These are phyloP conservation scores for Striga asiatica DNA, from an alignment of 257 asterid genomes.

Conservation along the genomic window DNA sequence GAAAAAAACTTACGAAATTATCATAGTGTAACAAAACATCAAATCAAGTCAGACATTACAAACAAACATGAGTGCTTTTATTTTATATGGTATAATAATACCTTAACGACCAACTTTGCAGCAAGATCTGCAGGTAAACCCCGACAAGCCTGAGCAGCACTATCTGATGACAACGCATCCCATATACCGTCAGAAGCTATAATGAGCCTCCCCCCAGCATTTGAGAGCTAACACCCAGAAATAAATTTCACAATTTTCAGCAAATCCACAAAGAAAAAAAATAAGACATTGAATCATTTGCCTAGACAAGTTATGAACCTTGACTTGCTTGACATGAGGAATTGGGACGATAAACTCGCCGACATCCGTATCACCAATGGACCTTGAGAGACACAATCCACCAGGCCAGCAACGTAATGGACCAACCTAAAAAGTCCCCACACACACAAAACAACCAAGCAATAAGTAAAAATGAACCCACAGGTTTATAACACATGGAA, in stretches of 20 bases:
- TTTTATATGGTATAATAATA: constrained; percentile 13
- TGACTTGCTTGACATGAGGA: constrained; percentile 99
- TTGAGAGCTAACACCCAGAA: constrained; percentile 54
- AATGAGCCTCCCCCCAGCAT: constrained; percentile 97
- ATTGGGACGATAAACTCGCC: constrained; percentile 93
- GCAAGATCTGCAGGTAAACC: constrained; percentile 98
- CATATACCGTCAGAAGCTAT: constrained; percentile 98
- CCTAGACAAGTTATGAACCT: constrained; percentile 37
- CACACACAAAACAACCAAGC: not conserved
- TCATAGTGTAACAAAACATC: not conserved
- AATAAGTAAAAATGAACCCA: not conserved
- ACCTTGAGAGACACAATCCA: constrained; percentile 94
- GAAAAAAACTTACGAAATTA: constrained; percentile 19
- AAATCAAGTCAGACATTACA: not conserved
- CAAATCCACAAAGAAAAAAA: not conserved
- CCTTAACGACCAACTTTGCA: constrained; percentile 96
- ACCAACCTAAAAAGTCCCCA: constrained; percentile 60
- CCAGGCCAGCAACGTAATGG: constrained; percentile 99
- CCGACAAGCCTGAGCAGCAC: constrained; percentile 85
- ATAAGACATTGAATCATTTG: not conserved
- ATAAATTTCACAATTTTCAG: not conserved
- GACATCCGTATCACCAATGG: constrained; percentile 94
- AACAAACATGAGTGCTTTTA: no score
- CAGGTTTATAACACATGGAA: not conserved
- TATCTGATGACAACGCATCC: constrained; percentile 86